These are phyloP conservation scores for Amanita phalloides DNA, from an alignment of 768 basidiomycete species.

Conservation along the genomic window DNA sequence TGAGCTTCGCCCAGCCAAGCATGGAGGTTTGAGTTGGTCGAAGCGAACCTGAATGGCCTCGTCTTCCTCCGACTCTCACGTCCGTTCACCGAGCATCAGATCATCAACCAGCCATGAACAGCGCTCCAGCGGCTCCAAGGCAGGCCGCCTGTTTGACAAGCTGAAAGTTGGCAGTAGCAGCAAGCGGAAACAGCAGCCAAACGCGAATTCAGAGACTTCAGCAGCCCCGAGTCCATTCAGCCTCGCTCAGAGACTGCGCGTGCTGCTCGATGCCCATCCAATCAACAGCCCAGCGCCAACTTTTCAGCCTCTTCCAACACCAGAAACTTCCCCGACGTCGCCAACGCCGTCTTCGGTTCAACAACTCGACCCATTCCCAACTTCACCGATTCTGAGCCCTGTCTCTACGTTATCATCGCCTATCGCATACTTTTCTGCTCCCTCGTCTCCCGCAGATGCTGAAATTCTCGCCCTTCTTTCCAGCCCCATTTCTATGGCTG, in stretches of 20 bases:
- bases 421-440: slow-evolving; percentile 13
- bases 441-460: slow-evolving; percentile 28
- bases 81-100: background rate
- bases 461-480: slow-evolving; percentile 36
- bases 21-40: background rate
- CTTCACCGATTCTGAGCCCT: background rate
- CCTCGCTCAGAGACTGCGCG: slow-evolving; percentile 3
- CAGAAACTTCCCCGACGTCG: background rate
- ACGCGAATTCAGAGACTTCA: background rate
- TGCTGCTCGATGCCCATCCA: slow-evolving; percentile 2
- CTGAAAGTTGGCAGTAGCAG: background rate
- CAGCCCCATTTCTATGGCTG: slow-evolving; percentile 45
- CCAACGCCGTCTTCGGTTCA: background rate
- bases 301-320: slow-evolving; percentile 3
- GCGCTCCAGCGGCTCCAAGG: background rate
- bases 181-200: background rate
- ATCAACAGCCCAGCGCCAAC: slow-evolving; percentile 3
- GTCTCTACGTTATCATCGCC: background rate
- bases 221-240: background rate
- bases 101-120: background rate
- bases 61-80: background rate
- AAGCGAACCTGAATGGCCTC: background rate
- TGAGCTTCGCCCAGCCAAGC: no score
- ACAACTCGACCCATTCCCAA: background rate
- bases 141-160: background rate